Percentiles rank a stretch among this genome's conserved stretches.
Conservation (phyloP, 2,329 filamentous ascomycete species). For the Fusarium phyllophilum region DNA sequence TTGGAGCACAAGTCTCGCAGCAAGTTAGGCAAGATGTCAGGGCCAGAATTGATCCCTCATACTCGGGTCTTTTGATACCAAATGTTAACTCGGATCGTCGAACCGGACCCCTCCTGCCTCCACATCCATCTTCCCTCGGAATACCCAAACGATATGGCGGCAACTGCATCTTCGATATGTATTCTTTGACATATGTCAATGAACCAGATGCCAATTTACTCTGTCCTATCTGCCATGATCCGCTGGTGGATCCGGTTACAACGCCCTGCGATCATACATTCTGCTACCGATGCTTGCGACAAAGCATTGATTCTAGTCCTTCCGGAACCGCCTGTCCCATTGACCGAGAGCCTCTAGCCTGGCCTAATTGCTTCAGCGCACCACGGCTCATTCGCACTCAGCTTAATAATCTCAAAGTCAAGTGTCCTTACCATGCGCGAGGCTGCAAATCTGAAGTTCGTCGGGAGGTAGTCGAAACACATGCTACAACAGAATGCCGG, state of each 20-base stretch:
- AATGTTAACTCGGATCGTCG: constrained; percentile 44
- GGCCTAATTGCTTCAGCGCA: constrained; percentile 54
- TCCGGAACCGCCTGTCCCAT: constrained; percentile 63
- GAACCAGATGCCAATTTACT: constrained; percentile 60
- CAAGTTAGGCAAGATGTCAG: constrained; percentile 36
- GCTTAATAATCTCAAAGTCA: constrained; percentile 67
- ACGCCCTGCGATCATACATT: constrained; percentile 74
- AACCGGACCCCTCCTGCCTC: constrained; percentile 49
- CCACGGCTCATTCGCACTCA: constrained; percentile 66
- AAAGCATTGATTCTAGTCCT: constrained; percentile 54
- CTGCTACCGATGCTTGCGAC: constrained; percentile 66
- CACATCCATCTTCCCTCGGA: constrained; percentile 53
- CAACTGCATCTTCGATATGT: constrained; percentile 56
- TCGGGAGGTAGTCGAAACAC: constrained; percentile 65
- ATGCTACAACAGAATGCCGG: constrained; percentile 66
- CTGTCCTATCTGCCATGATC: constrained; percentile 68
- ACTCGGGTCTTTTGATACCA: constrained; percentile 31
- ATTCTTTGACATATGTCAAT: constrained; percentile 56
- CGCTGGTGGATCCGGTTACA: constrained; percentile 69
- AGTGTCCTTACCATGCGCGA: constrained; percentile 63
- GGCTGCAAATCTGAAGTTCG: constrained; percentile 63
- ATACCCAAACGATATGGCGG: constrained; percentile 53
- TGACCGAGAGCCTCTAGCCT: constrained; percentile 60
- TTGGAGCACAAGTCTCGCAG: constrained; percentile 42
- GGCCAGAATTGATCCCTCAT: constrained; percentile 16